phyloP scores from a whole-genome alignment of 2,329 filamentous ascomycete genomes.

The Penicillium brevicompactum region DNA sequence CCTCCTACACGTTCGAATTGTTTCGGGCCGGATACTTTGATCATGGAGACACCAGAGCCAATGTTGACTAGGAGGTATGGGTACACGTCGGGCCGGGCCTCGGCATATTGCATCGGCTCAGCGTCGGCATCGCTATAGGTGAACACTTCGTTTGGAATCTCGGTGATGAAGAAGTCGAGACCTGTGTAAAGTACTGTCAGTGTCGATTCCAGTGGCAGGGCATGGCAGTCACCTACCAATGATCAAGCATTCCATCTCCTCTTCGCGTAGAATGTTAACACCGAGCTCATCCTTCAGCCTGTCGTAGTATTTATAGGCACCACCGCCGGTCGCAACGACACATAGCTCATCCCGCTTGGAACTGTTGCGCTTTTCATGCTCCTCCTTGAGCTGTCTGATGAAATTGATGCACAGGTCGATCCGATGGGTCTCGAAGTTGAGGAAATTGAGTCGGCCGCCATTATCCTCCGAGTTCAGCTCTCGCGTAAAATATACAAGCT shows the following conservation, averaged over 20 bases:
- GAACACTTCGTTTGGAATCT: slow-evolving; percentile 96
- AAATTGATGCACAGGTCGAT: slow-evolving; percentile 94
- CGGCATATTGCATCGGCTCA: slow-evolving; percentile 86
- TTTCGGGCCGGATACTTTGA: slow-evolving; percentile 90
- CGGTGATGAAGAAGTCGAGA: slow-evolving; percentile 97
- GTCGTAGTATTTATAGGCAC: slow-evolving; percentile 96
- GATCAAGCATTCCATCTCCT: slow-evolving; percentile 98
- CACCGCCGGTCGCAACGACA: slow-evolving; percentile 94
- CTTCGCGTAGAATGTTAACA: slow-evolving; percentile 86
- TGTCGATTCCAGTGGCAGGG: not conserved
- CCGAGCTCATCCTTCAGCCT: slow-evolving; percentile 79
- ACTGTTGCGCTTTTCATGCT: slow-evolving; percentile 76
- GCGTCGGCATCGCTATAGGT: slow-evolving; percentile 86
- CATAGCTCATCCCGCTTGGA: slow-evolving; percentile 70
- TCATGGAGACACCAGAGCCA: slow-evolving; percentile 92
- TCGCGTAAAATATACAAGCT: slow-evolving; percentile 95
- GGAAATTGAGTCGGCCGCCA: slow-evolving; percentile 89
- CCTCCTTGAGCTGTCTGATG: slow-evolving; percentile 80
- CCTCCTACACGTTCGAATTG: slow-evolving; percentile 90
- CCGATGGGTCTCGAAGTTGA: slow-evolving; percentile 92
- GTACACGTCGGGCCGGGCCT: slow-evolving; percentile 79
- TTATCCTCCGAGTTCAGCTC: slow-evolving; percentile 77
- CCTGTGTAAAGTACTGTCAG: slow-evolving; percentile 52
- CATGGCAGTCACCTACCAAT: slow-evolving; percentile 62
- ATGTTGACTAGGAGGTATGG: slow-evolving; percentile 98